Evolutionary conservation across 768 basidiomycete species (phyloP), one percentile per base, ranked within the genome.

Genomic region (Cystobasidiopsis lactophilus): DNA sequence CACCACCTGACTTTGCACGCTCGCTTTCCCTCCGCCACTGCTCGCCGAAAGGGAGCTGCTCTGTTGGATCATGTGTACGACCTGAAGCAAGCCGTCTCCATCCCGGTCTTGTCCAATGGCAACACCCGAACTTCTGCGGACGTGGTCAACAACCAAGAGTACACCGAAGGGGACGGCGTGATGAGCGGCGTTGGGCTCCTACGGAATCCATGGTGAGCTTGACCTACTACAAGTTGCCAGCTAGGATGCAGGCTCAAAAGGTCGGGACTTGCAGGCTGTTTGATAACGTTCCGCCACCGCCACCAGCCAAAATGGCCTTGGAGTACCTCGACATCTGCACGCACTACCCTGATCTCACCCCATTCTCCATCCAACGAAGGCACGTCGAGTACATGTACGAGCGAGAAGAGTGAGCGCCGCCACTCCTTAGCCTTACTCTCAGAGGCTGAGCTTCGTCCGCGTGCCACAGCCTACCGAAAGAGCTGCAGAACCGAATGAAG

Each of bases 131-230:
- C 64, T 18, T 77, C 72, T 66, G 65, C 66, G 27, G 77, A 85
- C 62, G 63, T 83, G 13, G 63, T 65, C 54, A 62, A 62, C 24
- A 82, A 83, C 61, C 62, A 72, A 48, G 61, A 64, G 29, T 68
- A 67, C 43, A 81, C 80, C 2, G 69, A 72, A 16, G 79, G 80
- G 40, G 76, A 80, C 59, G 82, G 82, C 9, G 63, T 79, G 51
- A 85, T 85, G 82, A 79, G 83, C 1, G 82, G 79, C 9, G 82
- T 84, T 62, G 74, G 75, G n/a, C 66, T 84, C 31, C 69, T 82
- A 3, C 75, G 73, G 18, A 82, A 85, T 66, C 80, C 81, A 30
- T 77, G 75, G 82, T 82, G 55, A 33, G 71, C 26, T 16, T 9
- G 38, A 13, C 27, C 41, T 24, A 7, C 30, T n/a, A n/a, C 64